These are phyloP conservation scores for Cordyceps fumosorosea DNA, from an alignment of 2,329 filamentous ascomycete genomes.

Conservation along the genomic window DNA sequence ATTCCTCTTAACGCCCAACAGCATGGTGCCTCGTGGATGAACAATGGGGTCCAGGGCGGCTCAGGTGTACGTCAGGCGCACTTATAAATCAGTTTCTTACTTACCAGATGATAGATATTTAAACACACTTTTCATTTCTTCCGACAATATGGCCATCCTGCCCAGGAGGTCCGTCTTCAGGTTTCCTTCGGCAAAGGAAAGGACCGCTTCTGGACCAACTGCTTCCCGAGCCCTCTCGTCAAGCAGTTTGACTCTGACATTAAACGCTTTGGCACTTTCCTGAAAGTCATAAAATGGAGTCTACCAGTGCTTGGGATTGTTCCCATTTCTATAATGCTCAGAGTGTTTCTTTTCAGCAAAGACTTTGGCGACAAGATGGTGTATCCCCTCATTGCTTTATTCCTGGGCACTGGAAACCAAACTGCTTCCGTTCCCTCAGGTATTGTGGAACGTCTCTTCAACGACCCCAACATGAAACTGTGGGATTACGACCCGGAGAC, in stretches of 20 bases:
- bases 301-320: constrained; percentile 53
- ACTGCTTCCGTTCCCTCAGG: constrained; percentile 64
- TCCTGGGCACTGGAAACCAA: constrained; percentile 69
- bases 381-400: constrained; percentile 64
- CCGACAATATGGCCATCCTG: constrained; percentile 45
- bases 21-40: constrained; percentile 54
- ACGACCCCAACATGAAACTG: constrained; percentile 52
- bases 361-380: constrained; percentile 68
- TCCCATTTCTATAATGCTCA: constrained; percentile 59
- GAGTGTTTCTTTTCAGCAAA: constrained; percentile 60
- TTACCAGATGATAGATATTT: constrained; percentile 45
- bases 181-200: constrained; percentile 55
- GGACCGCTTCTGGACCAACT: constrained; percentile 59
- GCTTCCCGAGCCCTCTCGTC: constrained; percentile 54
- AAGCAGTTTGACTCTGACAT: constrained; percentile 50
- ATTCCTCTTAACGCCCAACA: constrained; percentile 50
- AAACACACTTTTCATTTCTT: constrained; percentile 64
- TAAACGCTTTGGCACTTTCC: constrained; percentile 46
- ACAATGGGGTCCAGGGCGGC: constrained; percentile 59
- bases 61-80: constrained; percentile 23
- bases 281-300: constrained; percentile 53
- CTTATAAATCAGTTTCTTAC: background rate
- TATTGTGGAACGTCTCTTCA: constrained; percentile 55
- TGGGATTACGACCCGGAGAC: constrained; percentile 53
- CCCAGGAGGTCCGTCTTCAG: constrained; percentile 53